These are phyloP conservation scores for Lasiodiplodia sp. DNA, from an alignment of 2,329 filamentous ascomycete genomes.

Conservation along the genomic window DNA sequence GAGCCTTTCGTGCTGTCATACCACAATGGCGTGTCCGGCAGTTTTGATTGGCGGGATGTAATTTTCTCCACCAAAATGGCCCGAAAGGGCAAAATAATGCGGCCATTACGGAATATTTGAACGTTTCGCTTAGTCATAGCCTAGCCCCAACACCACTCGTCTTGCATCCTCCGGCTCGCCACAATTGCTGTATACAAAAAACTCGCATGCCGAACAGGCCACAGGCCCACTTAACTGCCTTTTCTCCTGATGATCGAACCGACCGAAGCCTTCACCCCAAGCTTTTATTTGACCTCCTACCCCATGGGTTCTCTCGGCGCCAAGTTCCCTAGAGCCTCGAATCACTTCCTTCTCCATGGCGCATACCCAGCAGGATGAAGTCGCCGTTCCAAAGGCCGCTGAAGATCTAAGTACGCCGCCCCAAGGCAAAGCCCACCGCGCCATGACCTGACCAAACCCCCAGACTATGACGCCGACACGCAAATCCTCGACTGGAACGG, in stretches of 20 bases:
- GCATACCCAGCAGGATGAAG: neutral
- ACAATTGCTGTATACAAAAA: neutral
- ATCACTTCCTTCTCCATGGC: neutral
- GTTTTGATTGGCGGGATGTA: neutral
- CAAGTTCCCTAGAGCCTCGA: neutral
- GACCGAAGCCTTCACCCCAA: neutral
- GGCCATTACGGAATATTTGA: slow-evolving; percentile 12
- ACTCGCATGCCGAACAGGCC: neutral
- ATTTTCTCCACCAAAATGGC: neutral
- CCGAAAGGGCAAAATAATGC: slow-evolving; percentile 8
- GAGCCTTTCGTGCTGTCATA: neutral
- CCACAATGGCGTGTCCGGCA: neutral
- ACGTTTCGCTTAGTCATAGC: neutral
- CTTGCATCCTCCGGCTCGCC: neutral
- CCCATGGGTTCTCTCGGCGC: neutral
- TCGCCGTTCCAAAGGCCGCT: neutral
- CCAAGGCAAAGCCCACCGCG: neutral
- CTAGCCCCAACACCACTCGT: neutral
- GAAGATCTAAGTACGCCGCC: neutral
- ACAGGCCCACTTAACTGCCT: neutral
- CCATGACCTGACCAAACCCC: neutral
- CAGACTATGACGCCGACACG: neutral
- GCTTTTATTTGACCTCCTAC: neutral
- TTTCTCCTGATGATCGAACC: neutral
- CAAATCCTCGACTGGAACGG: slow-evolving; percentile 55